These are phyloP conservation scores for Fraxinus greggii DNA, from an alignment of 305 asterid genomes.

Conservation along the genomic window DNA sequence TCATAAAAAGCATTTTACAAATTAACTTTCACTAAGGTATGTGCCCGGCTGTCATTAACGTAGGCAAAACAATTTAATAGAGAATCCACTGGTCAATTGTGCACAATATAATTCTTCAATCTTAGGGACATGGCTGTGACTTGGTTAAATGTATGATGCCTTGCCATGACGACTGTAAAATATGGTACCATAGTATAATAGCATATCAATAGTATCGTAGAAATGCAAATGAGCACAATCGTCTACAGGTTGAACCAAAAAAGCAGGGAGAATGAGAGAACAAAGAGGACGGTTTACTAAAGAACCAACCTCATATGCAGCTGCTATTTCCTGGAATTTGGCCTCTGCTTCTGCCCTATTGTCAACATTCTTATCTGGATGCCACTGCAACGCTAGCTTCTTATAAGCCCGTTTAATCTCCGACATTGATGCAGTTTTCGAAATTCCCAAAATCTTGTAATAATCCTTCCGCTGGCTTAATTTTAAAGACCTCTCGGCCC, in stretches of 20 bases:
- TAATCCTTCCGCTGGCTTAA: slow-evolving; percentile 89
- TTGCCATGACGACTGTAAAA: neutral
- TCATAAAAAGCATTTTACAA: neutral
- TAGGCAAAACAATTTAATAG: neutral
- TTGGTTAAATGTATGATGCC: neutral
- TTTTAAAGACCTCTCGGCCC: slow-evolving; percentile 77
- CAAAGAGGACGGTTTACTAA: neutral
- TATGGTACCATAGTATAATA: neutral
- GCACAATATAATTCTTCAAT: neutral
- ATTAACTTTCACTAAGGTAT: neutral
- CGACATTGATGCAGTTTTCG: slow-evolving; percentile 63
- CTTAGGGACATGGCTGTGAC: neutral
- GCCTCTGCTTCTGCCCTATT: slow-evolving; percentile 94
- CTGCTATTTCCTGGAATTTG: slow-evolving; percentile 90
- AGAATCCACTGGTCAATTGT: neutral
- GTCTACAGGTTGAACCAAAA: neutral
- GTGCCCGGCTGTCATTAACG: neutral
- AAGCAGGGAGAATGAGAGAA: neutral
- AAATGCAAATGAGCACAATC: neutral
- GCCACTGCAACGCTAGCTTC: slow-evolving; percentile 95
- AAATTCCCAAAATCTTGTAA: slow-evolving; percentile 86
- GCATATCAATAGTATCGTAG: neutral
- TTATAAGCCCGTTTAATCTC: slow-evolving; percentile 95
- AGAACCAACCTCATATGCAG: slow-evolving; percentile 85
- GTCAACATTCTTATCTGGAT: slow-evolving; percentile 65